Conservation (phyloP, 768 basidiomycete species). For the Epithele typhae region DNA sequence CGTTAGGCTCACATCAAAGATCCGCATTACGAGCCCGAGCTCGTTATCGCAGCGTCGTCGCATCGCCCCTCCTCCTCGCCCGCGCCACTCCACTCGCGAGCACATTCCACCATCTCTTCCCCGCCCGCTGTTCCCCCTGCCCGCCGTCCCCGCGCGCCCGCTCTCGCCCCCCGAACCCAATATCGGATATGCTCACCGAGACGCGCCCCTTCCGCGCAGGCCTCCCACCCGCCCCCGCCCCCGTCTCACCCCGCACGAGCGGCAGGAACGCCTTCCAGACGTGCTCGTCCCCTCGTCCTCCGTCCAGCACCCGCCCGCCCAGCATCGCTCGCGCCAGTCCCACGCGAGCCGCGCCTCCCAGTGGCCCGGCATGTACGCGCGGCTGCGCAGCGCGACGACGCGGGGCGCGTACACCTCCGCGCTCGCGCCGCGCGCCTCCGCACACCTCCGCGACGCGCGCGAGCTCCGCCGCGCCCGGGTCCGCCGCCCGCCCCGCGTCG, state of each 20-base stretch:
- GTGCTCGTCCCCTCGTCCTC: constrained; percentile 7
- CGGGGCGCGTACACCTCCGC: neutral
- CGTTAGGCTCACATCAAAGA: too few species aligned
- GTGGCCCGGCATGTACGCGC: constrained; percentile 1
- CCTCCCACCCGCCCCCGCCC: neutral
- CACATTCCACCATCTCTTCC: neutral
- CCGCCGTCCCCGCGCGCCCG: neutral
- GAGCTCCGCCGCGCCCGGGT: neutral
- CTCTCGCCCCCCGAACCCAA: too few species aligned
- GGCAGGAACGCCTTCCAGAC: neutral
- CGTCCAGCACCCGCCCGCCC: constrained; percentile 6
- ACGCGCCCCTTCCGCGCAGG: neutral
- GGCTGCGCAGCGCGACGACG: neutral
- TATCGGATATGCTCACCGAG: neutral
- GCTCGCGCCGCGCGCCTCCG: neutral
- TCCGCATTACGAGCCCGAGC: too few species aligned
- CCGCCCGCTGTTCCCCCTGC: neutral
- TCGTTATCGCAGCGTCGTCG: too few species aligned
- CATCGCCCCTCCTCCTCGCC: too few species aligned
- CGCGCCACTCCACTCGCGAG: neutral
- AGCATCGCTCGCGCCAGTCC: constrained; percentile 11
- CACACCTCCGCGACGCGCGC: neutral
- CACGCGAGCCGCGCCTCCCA: constrained; percentile 4
- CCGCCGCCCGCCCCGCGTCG: neutral
- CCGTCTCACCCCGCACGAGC: too few species aligned